Evolutionary conservation across 805 yeast genomes (phyloP).

Genomic region (Kluyveromyces siamensis): DNA sequence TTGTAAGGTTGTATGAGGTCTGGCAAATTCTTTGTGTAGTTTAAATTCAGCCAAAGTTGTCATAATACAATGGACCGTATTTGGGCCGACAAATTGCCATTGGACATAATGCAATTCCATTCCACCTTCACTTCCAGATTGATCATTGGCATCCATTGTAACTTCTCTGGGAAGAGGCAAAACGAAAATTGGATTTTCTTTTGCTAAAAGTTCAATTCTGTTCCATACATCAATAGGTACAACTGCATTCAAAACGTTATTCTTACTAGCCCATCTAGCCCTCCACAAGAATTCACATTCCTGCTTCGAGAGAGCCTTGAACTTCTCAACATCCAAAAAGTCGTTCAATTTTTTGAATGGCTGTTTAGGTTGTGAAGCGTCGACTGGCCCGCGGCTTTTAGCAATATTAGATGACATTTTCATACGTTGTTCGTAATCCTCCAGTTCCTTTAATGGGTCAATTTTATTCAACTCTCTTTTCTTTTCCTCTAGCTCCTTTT

Average conservation of each 20-base stretch:
- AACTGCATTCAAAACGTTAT: slow-evolving; percentile 55
- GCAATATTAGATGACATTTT: slow-evolving; percentile 16
- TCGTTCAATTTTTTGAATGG: slow-evolving; percentile 70
- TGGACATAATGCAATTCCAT: slow-evolving; percentile 86
- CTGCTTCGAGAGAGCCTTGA: slow-evolving; percentile 42
- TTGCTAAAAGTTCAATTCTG: slow-evolving; percentile 56
- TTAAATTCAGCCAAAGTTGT: slow-evolving; percentile 90
- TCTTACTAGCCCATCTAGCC: slow-evolving; percentile 63
- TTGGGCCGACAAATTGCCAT: slow-evolving; percentile 82
- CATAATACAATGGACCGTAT: slow-evolving; percentile 80
- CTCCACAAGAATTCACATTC: slow-evolving; percentile 84
- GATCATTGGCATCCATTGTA: slow-evolving; percentile 33
- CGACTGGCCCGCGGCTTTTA: slow-evolving; percentile 19
- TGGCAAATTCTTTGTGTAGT: slow-evolving; percentile 82
- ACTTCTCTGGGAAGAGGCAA: slow-evolving; percentile 70
- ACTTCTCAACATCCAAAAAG: slow-evolving; percentile 61
- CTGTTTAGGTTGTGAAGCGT: slow-evolving; percentile 33
- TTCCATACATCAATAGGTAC: slow-evolving; percentile 51
- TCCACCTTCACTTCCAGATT: slow-evolving; percentile 31
- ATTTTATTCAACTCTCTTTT: slow-evolving; percentile 49
- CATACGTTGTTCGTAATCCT: slow-evolving; percentile 38
- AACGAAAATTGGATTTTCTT: slow-evolving; percentile 73
- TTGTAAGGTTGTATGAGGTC: slow-evolving; percentile 86
- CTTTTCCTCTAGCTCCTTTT: slow-evolving; percentile 48
- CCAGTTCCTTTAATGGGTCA: slow-evolving; percentile 66